phyloP scores from a whole-genome alignment of 257 asterid species.

The Przewalskia tangutica region DNA sequence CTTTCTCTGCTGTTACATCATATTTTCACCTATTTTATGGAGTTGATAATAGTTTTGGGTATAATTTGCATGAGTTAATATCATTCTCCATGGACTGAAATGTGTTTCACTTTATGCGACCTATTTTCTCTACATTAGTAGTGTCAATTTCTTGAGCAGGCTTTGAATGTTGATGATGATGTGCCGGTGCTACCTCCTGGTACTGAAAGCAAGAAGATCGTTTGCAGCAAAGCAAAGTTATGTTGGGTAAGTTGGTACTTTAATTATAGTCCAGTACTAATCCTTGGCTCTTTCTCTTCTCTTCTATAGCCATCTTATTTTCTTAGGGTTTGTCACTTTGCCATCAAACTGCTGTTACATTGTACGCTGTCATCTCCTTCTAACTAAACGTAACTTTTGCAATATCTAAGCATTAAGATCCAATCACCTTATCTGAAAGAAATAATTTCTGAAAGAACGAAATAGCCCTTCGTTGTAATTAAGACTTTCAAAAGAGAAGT shows the following conservation, averaged over 20 bases:
- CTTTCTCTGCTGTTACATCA: background rate
- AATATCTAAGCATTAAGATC: background rate
- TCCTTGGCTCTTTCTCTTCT: background rate
- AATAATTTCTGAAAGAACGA: background rate
- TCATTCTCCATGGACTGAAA: background rate
- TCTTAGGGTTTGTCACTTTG: background rate
- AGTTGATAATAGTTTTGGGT: background rate
- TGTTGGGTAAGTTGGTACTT: background rate
- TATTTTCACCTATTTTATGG: background rate
- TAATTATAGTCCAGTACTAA: background rate
- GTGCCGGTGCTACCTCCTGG: background rate
- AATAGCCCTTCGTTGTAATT: background rate
- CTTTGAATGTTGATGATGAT: background rate
- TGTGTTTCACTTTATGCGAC: background rate
- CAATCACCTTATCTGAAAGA: background rate
- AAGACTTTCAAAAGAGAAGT: background rate
- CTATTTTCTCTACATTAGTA: background rate
- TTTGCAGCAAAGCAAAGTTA: background rate
- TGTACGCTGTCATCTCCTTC: background rate
- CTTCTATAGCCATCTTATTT: background rate
- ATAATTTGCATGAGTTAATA: background rate
- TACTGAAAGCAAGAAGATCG: background rate
- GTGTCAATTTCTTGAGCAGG: conserved; percentile 1
- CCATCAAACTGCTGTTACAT: background rate
- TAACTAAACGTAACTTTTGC: background rate